These are phyloP conservation scores for Collybiopsis luxurians DNA, from an alignment of 768 basidiomycete species.

Conservation along the genomic window DNA sequence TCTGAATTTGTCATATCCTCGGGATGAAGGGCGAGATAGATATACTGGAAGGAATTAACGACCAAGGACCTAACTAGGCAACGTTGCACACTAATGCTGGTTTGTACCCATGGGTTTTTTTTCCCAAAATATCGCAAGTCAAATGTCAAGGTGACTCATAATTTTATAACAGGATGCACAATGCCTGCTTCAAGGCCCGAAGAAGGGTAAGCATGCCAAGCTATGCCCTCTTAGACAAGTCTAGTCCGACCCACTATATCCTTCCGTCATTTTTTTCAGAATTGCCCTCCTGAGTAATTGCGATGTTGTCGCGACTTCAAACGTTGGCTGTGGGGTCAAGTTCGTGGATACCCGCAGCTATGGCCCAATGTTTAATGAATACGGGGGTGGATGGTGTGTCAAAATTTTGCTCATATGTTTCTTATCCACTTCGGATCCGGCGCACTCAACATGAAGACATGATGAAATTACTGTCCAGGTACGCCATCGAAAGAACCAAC, in stretches of 20 bases:
- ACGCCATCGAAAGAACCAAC: slow-evolving; percentile 58
- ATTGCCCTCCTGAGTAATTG: slow-evolving; percentile 38
- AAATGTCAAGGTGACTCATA: neutral
- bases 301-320: slow-evolving; percentile 39
- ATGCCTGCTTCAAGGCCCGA: slow-evolving; percentile 39
- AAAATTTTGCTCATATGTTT: neutral
- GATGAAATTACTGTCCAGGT: slow-evolving; percentile 35
- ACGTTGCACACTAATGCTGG: slow-evolving; percentile 43
- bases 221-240: neutral
- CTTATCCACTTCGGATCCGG: too few relatives aligned
- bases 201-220: slow-evolving; percentile 36
- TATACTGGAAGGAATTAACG: slow-evolving; percentile 49
- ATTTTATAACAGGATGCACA: slow-evolving; percentile 33
- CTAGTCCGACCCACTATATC: neutral
- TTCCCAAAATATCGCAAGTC: too few relatives aligned
- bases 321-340: slow-evolving; percentile 48
- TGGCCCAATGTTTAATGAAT: slow-evolving; percentile 55
- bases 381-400: slow-evolving; percentile 58
- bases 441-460: too few relatives aligned
- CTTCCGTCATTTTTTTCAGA: slow-evolving; percentile 13
- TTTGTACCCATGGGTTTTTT: slow-evolving; percentile 12
- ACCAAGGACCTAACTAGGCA: slow-evolving; percentile 37
- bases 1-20: too few relatives aligned
- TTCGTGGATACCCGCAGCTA: slow-evolving; percentile 40
- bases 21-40: slow-evolving; percentile 33